Conservation (phyloP, 352 stramenopile species). For the Phytophthora cactorum region DNA sequence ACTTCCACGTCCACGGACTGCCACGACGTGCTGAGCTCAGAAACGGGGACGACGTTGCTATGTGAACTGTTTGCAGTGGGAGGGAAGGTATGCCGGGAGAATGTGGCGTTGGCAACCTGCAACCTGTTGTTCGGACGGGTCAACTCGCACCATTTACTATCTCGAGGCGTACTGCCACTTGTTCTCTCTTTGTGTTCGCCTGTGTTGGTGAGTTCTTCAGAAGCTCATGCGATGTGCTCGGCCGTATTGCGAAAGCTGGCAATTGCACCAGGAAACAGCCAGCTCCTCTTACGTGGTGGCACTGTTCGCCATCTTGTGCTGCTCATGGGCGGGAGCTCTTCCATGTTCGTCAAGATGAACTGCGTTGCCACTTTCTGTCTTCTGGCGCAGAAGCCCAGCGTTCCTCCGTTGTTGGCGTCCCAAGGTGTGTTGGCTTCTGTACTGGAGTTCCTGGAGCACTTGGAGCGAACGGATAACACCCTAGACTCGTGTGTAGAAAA, state of each 20-base stretch:
- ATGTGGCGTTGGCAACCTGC: conserved; percentile 62
- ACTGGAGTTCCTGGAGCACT: conserved; percentile 57
- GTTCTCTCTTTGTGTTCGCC: conserved; percentile 60
- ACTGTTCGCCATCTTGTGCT: conserved; percentile 54
- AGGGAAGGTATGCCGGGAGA: conserved; percentile 45
- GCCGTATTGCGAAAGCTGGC: conserved; percentile 71
- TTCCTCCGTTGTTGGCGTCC: conserved; percentile 52
- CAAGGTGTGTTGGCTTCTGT: conserved; percentile 64
- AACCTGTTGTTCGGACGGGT: conserved; percentile 72
- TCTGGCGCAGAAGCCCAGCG: conserved; percentile 52
- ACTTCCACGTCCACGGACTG: conserved; percentile 44
- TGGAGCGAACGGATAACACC: conserved; percentile 14
- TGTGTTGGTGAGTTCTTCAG: not conserved
- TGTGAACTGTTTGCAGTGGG: conserved; percentile 55
- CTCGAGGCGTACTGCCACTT: conserved; percentile 51
- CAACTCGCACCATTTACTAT: conserved; percentile 65
- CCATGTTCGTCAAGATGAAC: conserved; percentile 66
- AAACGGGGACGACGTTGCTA: conserved; percentile 51
- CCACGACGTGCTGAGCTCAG: conserved; percentile 48
- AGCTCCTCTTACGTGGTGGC: conserved; percentile 62
- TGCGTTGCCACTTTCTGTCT: conserved; percentile 74
- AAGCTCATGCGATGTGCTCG: conserved; percentile 54
- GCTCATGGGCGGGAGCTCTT: conserved; percentile 44
- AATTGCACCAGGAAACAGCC: conserved; percentile 71
- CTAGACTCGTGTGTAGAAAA: conserved; percentile 48